These are phyloP conservation scores for Alternaria viburni DNA, from an alignment of 2,329 filamentous ascomycete species.

Conservation along the genomic window DNA sequence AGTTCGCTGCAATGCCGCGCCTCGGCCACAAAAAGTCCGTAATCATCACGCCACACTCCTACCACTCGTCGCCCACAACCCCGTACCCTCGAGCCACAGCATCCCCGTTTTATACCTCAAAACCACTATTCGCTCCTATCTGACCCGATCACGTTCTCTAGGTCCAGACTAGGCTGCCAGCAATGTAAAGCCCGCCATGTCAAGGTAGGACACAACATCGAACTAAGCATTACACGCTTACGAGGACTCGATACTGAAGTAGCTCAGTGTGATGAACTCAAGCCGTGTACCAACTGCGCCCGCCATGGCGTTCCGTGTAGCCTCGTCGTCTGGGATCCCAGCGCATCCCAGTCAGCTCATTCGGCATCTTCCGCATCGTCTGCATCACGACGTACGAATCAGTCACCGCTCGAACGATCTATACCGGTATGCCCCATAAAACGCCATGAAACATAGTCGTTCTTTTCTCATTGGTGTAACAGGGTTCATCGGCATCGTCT, in stretches of 20 bases:
- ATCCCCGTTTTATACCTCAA: not conserved
- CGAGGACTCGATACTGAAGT: conserved; percentile 13
- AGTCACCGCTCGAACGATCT: conserved; percentile 14
- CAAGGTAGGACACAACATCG: conserved; percentile 34
- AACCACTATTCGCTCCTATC: not conserved
- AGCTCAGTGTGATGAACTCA: conserved; percentile 47
- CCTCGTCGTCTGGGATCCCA: conserved; percentile 36
- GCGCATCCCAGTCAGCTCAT: conserved; percentile 17
- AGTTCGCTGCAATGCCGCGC: conserved; percentile 38
- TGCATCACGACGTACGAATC: conserved; percentile 19
- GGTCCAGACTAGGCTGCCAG: conserved; percentile 38
- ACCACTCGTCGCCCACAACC: conserved; percentile 2
- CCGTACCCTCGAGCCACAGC: conserved; percentile 2
- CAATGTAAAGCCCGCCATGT: conserved; percentile 49
- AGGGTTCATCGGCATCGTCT: conserved; percentile 18
- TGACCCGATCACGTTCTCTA: conserved; percentile 5
- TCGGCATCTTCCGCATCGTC: conserved; percentile 17
- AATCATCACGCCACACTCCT: conserved; percentile 5
- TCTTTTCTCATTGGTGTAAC: conserved; percentile 1
- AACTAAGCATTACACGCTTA: conserved; percentile 6
- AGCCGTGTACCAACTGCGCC: conserved; percentile 47
- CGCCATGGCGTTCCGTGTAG: conserved; percentile 47
- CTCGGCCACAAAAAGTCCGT: conserved; percentile 48
- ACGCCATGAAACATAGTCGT: not conserved
- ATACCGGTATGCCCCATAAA: conserved; percentile 22